Evolutionary conservation across 208 protist genomes (phyloP).

Genomic region (Angomonas deanei): DNA sequence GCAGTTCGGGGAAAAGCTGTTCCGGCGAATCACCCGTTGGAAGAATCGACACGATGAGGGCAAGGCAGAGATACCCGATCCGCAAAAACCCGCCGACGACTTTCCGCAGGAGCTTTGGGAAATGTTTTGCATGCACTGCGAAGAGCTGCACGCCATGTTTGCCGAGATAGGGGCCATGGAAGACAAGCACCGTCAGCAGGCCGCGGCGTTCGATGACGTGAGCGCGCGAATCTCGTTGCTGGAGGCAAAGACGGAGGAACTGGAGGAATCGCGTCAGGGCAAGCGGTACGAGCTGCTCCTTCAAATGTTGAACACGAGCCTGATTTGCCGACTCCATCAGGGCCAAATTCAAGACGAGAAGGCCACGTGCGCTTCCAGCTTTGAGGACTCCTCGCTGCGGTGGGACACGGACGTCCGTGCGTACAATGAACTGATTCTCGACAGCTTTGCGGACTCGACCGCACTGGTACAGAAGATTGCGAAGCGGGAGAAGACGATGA

Average conservation of each 20-base stretch:
- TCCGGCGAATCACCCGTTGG: conserved; percentile 68
- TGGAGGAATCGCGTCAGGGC: conserved; percentile 16
- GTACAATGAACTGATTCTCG: conserved; percentile 83
- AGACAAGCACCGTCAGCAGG: conserved; percentile 17
- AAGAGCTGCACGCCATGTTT: conserved; percentile 26
- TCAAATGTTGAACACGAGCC: conserved; percentile 53
- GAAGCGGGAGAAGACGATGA: conserved; percentile 77
- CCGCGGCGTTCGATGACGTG: conserved; percentile 15
- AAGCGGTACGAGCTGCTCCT: conserved; percentile 21
- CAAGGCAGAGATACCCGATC: conserved; percentile 22
- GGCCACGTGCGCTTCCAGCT: conserved; percentile 75
- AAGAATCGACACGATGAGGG: conserved; percentile 56
- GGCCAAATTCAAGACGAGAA: conserved; percentile 92
- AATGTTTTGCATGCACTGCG: conserved; percentile 52
- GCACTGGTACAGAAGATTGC: conserved; percentile 70
- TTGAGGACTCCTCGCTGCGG: conserved; percentile 68
- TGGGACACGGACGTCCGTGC: conserved; percentile 50
- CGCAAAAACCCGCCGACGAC: conserved; percentile 24
- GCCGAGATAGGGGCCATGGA: conserved; percentile 20
- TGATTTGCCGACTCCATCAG: conserved; percentile 81
- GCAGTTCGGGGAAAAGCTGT: conserved; percentile 53
- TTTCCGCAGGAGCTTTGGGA: conserved; percentile 45
- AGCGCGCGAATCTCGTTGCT: conserved; percentile 19
- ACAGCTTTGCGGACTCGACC: conserved; percentile 70
- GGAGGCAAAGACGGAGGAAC: conserved; percentile 14